Evolutionary conservation across 176 grass and related monocot genomes (phyloP).

Genomic region (Carex scoparia): DNA sequence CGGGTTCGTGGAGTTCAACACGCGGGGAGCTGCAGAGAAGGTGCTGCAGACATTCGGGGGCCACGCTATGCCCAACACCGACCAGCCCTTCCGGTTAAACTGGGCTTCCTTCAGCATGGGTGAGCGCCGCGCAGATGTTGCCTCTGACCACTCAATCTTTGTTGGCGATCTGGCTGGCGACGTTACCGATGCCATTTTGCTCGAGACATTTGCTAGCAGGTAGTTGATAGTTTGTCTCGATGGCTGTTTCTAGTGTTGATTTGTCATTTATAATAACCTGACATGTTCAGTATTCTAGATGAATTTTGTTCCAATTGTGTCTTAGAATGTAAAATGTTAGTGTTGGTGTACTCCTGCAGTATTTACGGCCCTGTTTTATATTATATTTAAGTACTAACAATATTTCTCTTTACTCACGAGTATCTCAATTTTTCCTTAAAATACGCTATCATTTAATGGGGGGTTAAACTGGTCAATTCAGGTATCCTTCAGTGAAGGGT

Average conservation of each 20-base stretch:
- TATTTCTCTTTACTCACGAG: neutral
- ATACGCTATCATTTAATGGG: neutral
- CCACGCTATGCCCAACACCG: conserved; percentile 95
- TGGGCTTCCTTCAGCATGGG: conserved; percentile 99
- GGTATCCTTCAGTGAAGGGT: conserved; percentile 89
- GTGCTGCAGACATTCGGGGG: conserved; percentile 71
- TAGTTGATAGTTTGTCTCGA: neutral
- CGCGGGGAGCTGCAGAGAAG: conserved; percentile 71
- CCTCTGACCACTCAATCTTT: conserved; percentile 91
- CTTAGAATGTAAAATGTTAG: neutral
- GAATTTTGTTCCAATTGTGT: neutral
- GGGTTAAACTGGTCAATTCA: neutral
- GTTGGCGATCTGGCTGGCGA: conserved; percentile 97
- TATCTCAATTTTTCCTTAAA: neutral
- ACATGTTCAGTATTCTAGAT: neutral
- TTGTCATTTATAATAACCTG: neutral
- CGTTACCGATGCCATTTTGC: conserved; percentile 67
- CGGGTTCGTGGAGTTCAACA: conserved; percentile 94
- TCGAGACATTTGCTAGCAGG: conserved; percentile 76
- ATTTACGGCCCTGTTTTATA: neutral
- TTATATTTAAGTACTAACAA: neutral
- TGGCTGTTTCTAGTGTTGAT: neutral
- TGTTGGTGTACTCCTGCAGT: neutral
- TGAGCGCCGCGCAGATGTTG: conserved; percentile 66
- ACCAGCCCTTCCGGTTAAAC: conserved; percentile 91